Conservation (phyloP, 208 protist species). For the Leishmania turanica region DNA sequence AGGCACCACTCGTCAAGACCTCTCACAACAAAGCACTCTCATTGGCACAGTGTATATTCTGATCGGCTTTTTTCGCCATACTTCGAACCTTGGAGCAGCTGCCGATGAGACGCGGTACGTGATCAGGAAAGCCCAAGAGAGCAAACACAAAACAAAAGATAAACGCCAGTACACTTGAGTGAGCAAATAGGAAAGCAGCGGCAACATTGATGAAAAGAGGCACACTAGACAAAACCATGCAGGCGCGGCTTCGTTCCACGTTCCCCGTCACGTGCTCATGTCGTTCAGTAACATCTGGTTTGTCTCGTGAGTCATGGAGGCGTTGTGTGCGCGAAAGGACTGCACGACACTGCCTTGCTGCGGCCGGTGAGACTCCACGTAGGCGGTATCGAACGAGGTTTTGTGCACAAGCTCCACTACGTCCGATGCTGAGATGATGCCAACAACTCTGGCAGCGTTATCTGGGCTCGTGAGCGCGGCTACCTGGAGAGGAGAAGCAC, state of each 20-base stretch:
- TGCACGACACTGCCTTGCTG: slow-evolving; percentile 30
- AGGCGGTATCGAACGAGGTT: slow-evolving; percentile 53
- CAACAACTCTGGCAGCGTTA: slow-evolving; percentile 35
- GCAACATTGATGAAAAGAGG: not conserved
- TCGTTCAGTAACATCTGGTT: slow-evolving; percentile 6
- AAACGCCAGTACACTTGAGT: not conserved
- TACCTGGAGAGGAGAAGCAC: slow-evolving; percentile 46
- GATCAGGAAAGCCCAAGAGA: not conserved
- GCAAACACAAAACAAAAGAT: not conserved
- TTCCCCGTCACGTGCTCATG: not conserved
- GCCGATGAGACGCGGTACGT: not conserved
- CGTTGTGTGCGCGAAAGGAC: slow-evolving; percentile 30
- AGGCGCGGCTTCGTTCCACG: not conserved
- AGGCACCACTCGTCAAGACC: not conserved
- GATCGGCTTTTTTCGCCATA: not conserved
- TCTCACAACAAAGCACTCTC: not conserved
- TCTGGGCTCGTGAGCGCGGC: slow-evolving; percentile 41
- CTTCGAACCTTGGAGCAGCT: not conserved
- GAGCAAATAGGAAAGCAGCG: slow-evolving; percentile 2
- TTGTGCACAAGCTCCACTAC: slow-evolving; percentile 64
- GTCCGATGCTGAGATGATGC: slow-evolving; percentile 55
- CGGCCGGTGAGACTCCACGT: slow-evolving; percentile 11
- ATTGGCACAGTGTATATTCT: not conserved
- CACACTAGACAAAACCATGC: not conserved
- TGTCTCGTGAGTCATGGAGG: slow-evolving; percentile 11